Evolutionary conservation across 192 early-diverging fungal species (phyloP), one percentile per base, ranked within the genome.

Genomic region (Dissophora ornata): DNA sequence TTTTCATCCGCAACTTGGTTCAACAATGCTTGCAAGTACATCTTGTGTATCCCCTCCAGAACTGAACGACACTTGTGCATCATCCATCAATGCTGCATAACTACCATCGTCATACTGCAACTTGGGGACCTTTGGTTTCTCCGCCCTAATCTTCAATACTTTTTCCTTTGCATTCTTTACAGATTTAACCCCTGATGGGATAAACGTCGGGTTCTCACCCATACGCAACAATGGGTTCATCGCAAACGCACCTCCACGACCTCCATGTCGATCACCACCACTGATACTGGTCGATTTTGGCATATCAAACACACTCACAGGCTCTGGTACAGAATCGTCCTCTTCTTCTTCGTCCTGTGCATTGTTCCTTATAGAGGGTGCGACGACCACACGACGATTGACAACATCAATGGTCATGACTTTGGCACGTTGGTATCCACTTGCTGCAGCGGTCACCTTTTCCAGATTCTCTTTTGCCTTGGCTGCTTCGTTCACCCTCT

Each of bases 361-460:
- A n/a, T n/a, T 6, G 44, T 16, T 45, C 2, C 30, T 24, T 8
- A 79, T 36, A 0, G 65, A 55, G 0, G 80, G 69, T 21, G 84
- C 79, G 26, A 87, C 62, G 1, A 79, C 65, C 4, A 84, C 82
- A 15, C 81, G 74, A 11, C 81, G 75, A 25, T 78, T 81, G 5
- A 67, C 45, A 2, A 83, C 34, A 52, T 87, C 82, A 45, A 87
- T 82, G 0, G 86, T 85, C 79, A 85, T 81, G 16, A 87, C 86
- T 36, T 80, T 80, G 30, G 81, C 82, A 24, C 69, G 64, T 25
- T 70, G 69, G 28, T 62, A 67, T 30, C 63, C 65, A 30, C 69
- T 69, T n/a, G 80, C 58, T 16, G 67, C 65, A 1, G 57, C 56
- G 10, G 81, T 80, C 5, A 78, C 61, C 56, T 70, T 66, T 32